Evolutionary conservation across 1,139 yeast genomes (phyloP).

Genomic region (Yamadazyma kanchanaburiensis): DNA sequence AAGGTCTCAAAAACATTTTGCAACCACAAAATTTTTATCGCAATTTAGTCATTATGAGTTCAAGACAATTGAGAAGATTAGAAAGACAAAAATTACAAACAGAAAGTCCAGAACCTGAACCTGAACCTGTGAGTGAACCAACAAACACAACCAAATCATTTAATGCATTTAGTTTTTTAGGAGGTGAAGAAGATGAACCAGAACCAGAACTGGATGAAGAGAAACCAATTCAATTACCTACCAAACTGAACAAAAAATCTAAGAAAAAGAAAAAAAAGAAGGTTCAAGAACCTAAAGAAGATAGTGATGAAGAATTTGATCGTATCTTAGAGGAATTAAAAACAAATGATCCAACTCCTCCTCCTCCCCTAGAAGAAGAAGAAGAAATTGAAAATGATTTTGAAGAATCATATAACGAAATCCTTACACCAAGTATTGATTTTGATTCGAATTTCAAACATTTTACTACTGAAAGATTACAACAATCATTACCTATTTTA

Average conservation of each 20-base stretch:
- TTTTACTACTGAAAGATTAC: conserved; percentile 43
- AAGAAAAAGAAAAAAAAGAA: conserved; percentile 17
- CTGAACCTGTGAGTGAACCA: conserved; percentile 11
- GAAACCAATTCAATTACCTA: background rate
- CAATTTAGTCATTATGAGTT: conserved; percentile 44
- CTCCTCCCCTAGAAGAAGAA: too few relatives aligned
- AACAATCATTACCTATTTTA: conserved; percentile 35
- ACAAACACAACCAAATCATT: conserved; percentile 20
- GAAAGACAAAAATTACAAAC: conserved; percentile 37
- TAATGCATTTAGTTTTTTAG: conserved; percentile 56
- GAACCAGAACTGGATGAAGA: conserved; percentile 17
- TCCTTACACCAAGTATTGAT: conserved; percentile 30
- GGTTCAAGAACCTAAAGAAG: conserved; percentile 12
- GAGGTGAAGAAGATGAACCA: conserved; percentile 35
- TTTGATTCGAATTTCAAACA: conserved; percentile 42
- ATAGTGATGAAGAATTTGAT: conserved; percentile 43
- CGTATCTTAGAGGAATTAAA: conserved; percentile 32
- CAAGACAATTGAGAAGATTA: conserved; percentile 59
- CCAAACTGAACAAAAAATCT: conserved; percentile 1
- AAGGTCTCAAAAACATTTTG: too few relatives aligned
- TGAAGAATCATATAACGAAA: conserved; percentile 28
- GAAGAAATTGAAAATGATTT: conserved; percentile 24
- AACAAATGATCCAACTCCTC: conserved; percentile 33
- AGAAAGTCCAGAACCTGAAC: conserved; percentile 4
- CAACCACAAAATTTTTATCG: conserved; percentile 8